phyloP scores from a whole-genome alignment of 768 basidiomycete species.

The Boletus edulis region DNA sequence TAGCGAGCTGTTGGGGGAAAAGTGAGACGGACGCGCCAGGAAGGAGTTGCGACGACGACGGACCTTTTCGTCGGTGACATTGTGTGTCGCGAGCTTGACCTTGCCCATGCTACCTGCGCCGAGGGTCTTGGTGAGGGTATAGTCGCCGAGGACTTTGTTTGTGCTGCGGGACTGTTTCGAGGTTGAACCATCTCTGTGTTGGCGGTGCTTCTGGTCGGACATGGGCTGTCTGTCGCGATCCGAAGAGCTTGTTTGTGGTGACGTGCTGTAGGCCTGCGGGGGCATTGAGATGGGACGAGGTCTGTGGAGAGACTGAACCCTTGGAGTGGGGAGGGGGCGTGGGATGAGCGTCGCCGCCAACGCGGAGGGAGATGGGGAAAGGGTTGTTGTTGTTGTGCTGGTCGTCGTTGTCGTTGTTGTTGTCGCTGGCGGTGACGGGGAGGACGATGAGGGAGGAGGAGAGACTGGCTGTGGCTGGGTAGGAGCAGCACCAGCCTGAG shows the following conservation, averaged over 20 bases:
- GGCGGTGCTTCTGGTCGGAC: conserved; percentile 28
- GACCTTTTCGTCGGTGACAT: conserved; percentile 89
- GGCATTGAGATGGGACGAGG: conserved; percentile 76
- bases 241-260: conserved; percentile 30
- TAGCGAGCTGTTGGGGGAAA: conserved; percentile 67
- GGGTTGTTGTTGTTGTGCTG: conserved; percentile 8
- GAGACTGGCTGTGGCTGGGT: conserved; percentile 26
- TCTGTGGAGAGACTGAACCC: conserved; percentile 30
- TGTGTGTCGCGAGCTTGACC: conserved; percentile 93
- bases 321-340: conserved; percentile 30
- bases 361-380: conserved; percentile 6
- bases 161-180: conserved; percentile 35
- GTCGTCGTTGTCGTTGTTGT: conserved; percentile 10
- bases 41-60: conserved; percentile 22
- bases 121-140: conserved; percentile 93
- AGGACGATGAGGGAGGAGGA: conserved; percentile 9
- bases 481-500: conserved; percentile 2
- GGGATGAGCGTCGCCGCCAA: conserved; percentile 28
- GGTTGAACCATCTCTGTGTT: conserved; percentile 32
- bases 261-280: conserved; percentile 49
- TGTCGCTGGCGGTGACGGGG: conserved; percentile 8
- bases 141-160: conserved; percentile 80
- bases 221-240: conserved; percentile 32
- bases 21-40: conserved; percentile 8
- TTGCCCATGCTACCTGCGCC: conserved; percentile 99